Evolutionary conservation across 2,329 filamentous ascomycete species (phyloP).

Genomic region (Ceratocystis papillata): DNA sequence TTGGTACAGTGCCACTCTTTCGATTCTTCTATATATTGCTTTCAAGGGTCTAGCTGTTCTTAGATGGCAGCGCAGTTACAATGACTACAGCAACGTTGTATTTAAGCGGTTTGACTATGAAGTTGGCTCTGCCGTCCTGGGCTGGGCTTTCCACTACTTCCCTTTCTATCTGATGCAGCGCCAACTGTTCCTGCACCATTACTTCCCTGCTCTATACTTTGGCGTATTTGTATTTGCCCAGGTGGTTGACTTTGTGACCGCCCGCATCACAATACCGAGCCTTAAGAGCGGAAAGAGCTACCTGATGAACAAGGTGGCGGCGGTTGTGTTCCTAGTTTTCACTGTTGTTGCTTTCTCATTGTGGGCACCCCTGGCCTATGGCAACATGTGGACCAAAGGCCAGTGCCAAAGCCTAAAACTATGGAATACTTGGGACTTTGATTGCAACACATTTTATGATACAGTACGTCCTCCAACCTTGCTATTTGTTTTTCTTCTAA

Average conservation of each 20-base stretch:
- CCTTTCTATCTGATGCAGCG: slow-evolving; percentile 97
- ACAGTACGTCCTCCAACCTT: slow-evolving; percentile 48
- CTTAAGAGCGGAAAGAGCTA: slow-evolving; percentile 52
- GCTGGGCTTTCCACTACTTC: slow-evolving; percentile 98
- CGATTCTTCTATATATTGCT: slow-evolving; percentile 62
- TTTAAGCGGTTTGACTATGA: slow-evolving; percentile 99
- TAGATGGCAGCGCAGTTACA: slow-evolving; percentile 86
- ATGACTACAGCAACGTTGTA: slow-evolving; percentile 67
- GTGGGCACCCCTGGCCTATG: slow-evolving; percentile 84
- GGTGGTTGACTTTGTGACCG: slow-evolving; percentile 73
- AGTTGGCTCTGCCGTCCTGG: slow-evolving; percentile 77
- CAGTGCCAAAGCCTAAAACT: slow-evolving; percentile 83
- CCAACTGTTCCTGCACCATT: slow-evolving; percentile 96
- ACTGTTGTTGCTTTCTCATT: slow-evolving; percentile 67
- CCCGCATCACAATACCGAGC: slow-evolving; percentile 57
- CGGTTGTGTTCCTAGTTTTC: slow-evolving; percentile 61
- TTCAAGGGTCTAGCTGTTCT: slow-evolving; percentile 85
- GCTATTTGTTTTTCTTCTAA: too few species aligned
- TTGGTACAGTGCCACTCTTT: slow-evolving; percentile 80
- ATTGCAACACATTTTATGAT: slow-evolving; percentile 86
- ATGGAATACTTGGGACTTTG: slow-evolving; percentile 87
- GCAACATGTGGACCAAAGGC: slow-evolving; percentile 82
- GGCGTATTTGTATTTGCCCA: slow-evolving; percentile 82
- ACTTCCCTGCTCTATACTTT: slow-evolving; percentile 95
- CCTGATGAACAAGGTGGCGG: slow-evolving; percentile 61